Evolutionary conservation across 495 filamentous ascomycete genomes (phyloP), one percentile per base, ranked within the genome.

Genomic region (Hypoxylon trugodes): DNA sequence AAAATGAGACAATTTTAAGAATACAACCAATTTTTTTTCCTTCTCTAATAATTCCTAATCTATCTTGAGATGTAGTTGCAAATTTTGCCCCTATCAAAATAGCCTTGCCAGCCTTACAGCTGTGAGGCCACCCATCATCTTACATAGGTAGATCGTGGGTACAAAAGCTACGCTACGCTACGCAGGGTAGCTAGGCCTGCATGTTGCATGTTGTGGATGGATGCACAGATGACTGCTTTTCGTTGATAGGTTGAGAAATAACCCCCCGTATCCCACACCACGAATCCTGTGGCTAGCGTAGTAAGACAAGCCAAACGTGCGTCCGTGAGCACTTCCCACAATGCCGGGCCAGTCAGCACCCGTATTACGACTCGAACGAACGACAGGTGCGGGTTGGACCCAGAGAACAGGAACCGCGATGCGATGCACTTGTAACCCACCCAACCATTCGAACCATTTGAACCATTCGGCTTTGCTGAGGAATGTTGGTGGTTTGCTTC

Each of bases 61-160:
- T 43, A 35, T 28, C 18, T 37, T 52, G 48, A 54, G 37, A 49
- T 3, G 55, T 50, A 56, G 49, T 51, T 28, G 19, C 8, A 4
- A 37, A 43, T 51, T 58, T 42, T 5, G 57, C 63, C 63, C 63
- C 52, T 47, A 66, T 10, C 8, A 60, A 9, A 7, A 33, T 50
- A 57, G 63, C 62, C 62, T 66, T 13, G 57, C 51, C 51, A 66
- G 63, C 63, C 63, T 66, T 47, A 57, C 52, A 66, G 56, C 36
- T 62, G 13, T 48, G 63, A 66, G 63, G 63, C 63, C 63, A 66
- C 63, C 63, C 57, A 61, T 66, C 63, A n/a, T n/a, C n/a, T n/a
- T n/a, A n/a, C n/a, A n/a, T n/a, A n/a, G n/a, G n/a, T 13, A 66
- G 48, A 54, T 65, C 56, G 45, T 45, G 43, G 55, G 38, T 56